Evolutionary conservation across 2,329 filamentous ascomycete species (phyloP).

Genomic region (Ceratocystis diversiconidia): DNA sequence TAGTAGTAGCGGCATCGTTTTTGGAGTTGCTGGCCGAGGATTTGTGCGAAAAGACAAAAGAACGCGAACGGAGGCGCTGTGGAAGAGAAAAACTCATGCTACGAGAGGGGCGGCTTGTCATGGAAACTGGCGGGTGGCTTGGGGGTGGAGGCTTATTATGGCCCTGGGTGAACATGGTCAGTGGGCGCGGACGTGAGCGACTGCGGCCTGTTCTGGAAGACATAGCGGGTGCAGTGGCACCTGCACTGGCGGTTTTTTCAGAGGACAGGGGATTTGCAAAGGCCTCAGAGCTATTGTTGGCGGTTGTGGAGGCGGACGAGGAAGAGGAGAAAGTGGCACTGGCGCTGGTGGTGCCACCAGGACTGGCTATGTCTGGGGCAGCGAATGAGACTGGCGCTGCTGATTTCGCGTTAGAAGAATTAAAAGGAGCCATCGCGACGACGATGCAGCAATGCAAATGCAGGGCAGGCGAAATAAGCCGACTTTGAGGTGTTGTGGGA

Average conservation of each 20-base stretch:
- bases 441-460: background rate
- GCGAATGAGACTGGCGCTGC: background rate
- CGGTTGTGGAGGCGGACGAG: background rate
- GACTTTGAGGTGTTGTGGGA: background rate
- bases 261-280: background rate
- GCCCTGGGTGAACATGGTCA: conserved; percentile 9
- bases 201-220: conserved; percentile 1
- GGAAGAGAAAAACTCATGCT: conserved; percentile 38
- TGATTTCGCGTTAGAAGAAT: background rate
- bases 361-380: background rate
- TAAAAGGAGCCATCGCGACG: background rate
- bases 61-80: conserved; percentile 35
- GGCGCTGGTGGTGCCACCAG: background rate
- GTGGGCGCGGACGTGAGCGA: conserved; percentile 10
- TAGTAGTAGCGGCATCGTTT: conserved; percentile 13
- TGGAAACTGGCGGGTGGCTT: conserved; percentile 12
- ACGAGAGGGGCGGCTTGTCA: conserved; percentile 21
- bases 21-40: conserved; percentile 23
- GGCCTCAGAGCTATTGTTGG: background rate
- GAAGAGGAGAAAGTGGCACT: background rate
- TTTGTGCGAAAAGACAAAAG: conserved; percentile 28
- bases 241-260: background rate
- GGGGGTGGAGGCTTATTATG: background rate
- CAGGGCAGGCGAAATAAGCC: background rate
- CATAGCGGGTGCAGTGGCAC: background rate